Conservation (phyloP, 163 green algal species). For the Botryococcus braunii region DNA sequence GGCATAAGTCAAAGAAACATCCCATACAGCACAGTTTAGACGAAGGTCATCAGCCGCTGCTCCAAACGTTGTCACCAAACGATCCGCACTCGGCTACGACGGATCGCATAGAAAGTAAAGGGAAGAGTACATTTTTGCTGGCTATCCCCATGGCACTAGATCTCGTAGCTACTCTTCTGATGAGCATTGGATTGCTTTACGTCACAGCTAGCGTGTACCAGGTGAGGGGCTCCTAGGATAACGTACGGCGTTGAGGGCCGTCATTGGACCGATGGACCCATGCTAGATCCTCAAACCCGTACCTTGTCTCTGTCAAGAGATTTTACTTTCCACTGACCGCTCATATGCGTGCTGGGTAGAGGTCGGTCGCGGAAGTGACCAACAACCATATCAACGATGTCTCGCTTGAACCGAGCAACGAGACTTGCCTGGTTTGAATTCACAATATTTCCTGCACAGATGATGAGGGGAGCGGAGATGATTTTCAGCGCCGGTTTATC, state of each 20-base stretch:
- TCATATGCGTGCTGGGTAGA: too few relatives aligned
- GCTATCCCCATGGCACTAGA: conserved; percentile 80
- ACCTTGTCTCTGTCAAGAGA: too few relatives aligned
- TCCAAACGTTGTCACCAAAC: background rate
- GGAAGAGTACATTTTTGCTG: conserved; percentile 49
- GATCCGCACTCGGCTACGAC: background rate
- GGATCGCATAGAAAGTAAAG: background rate
- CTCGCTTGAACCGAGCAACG: too few relatives aligned
- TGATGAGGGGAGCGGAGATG: conserved; percentile 91
- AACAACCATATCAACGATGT: too few relatives aligned
- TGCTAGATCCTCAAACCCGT: too few relatives aligned
- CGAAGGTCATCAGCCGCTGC: background rate
- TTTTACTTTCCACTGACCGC: too few relatives aligned
- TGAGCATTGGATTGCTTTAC: conserved; percentile 85
- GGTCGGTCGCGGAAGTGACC: too few relatives aligned
- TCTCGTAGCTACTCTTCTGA: conserved; percentile 81
- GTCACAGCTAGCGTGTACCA: conserved; percentile 90
- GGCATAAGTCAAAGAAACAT: conserved; percentile 11
- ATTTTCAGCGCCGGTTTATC: conserved; percentile 83
- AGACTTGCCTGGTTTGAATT: too few relatives aligned
- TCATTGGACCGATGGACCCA: too few relatives aligned
- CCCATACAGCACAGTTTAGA: background rate
- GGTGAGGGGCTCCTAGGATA: too few relatives aligned
- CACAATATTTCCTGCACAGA: too few relatives aligned
- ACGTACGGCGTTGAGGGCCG: too few relatives aligned